Base-by-base conservation (phyloP, 495 filamentous ascomycete species). In the Aspergillus hancockii region DNA sequence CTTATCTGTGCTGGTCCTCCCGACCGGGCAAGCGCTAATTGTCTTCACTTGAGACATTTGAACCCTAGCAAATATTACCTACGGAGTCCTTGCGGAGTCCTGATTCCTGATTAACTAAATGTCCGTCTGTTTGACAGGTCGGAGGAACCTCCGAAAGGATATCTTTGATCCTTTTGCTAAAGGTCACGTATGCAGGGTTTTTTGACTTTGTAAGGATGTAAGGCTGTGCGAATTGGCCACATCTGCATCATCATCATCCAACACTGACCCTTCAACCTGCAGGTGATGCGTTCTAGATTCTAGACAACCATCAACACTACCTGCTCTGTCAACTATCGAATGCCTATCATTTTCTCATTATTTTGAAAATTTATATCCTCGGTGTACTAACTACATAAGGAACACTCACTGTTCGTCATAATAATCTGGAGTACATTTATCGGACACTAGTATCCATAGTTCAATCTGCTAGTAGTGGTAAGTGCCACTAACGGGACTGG, bases 201-300 rank as follows among this genome's bases (percentile, higher is more conserved):
- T 47, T 10, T 23, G 21, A 47, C 43, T 47, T 10, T 47, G 16
- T 28, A 7, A 28, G 25, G 25, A 3, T n/a, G 38, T 47, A 47
- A 4, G 43, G 43, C 43, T 47, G 43, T 47, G 43, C 12, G 36
- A 40, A 40, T 4, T n/a, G 36, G 36, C 36, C 43, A 47, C 43
- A 47, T 9, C 18, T 47, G 41, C 41, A 45, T 38, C 6, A 45
- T 45, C 41, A 45, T 3, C 41, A 21, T 19, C 41, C 7, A 22
- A 22, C 19, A 23, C 3, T 47, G 38, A 18, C 13, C 16, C 3
- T 16, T 41, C 38, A 3, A 23, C 43, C 25, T 4, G 19, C 43
- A 47, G 43, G 19, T 23, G 18, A 47, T 8, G 18, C 23, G 41
- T 45, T 45, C 41, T 45, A 45, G 41, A 45, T 45, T 45, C 41